Evolutionary conservation across 768 basidiomycete genomes (phyloP), one percentile per base, ranked within the genome.

Genomic region (Termitomyces sp.): DNA sequence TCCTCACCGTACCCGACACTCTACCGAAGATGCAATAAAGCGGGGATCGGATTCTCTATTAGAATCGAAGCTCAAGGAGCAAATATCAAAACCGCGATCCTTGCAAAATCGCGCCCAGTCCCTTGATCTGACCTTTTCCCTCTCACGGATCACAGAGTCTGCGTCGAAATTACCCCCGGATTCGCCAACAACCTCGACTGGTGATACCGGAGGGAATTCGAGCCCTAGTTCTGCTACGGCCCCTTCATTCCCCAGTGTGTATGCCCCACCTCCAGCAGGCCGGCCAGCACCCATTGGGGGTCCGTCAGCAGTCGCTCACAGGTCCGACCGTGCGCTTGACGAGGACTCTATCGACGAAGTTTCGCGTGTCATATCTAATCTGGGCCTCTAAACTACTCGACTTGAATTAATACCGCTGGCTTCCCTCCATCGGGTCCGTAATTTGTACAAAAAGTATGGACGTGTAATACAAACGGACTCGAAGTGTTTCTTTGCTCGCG

Each of bases 81-180:
- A 86, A 60, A 71, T 77, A 58, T 75, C 77, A 34, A 91, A 91
- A 71, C 89, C 90, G 5, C 86, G 91, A 46, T 87, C 90, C 4
- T 72, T 93, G 58, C 85, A 85, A 58, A 91, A 91, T 62, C 87
- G 93, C 17, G 93, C 93, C 0, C 93, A 95, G 67, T 91, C 88
- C 5, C 84, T 96, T 45, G 93, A 96, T 66, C 74, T 96, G 60
- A 92, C 89, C 0, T 84, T 84, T 60, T 93, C 92, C 6, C 78
- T 93, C 30, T 85, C 84, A n/a, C 85, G 84, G 52, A 90, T 92
- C 61, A 83, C 84, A 5, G 90, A 90, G 64, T 78, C 83, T 19
- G 66, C 74, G 41, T 76, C 83, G 53, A 75, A 80, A 51, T 71
- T 85, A 44, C 79, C 81, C 24, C 84, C 81, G 38, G 88, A 90